Evolutionary conservation across 352 stramenopile species (phyloP).

Genomic region (Achlya hypogyna): DNA sequence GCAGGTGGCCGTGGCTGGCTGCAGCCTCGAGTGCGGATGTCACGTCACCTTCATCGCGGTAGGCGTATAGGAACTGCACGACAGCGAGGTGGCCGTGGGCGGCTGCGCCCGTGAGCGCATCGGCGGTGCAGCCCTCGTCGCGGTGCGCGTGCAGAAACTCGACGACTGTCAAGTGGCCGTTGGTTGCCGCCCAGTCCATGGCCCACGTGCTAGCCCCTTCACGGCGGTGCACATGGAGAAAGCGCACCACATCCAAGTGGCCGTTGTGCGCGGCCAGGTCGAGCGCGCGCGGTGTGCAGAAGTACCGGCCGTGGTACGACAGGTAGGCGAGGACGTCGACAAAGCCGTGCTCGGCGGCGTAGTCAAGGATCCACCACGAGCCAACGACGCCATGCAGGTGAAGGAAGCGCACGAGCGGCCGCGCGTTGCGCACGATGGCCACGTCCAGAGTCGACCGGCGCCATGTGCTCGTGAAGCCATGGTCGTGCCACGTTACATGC

Average conservation of each 20-base stretch:
- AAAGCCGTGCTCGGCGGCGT: slow-evolving; percentile 16
- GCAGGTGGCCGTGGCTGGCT: not conserved
- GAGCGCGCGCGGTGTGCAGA: not conserved
- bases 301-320: not conserved
- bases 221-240: not conserved
- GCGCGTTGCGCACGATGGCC: not conserved
- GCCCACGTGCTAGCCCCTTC: not conserved
- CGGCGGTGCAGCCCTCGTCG: not conserved
- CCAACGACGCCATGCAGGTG: not conserved
- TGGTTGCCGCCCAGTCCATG: slow-evolving; percentile 19
- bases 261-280: not conserved
- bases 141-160: slow-evolving; percentile 15
- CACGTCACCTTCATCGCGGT: not conserved
- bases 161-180: slow-evolving; percentile 12
- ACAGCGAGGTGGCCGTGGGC: not conserved
- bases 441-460: not conserved
- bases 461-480: not conserved
- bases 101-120: not conserved
- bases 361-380: slow-evolving; percentile 15
- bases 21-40: not conserved
- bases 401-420: not conserved
- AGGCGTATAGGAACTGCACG: not conserved
- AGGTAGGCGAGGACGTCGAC: slow-evolving; percentile 20
- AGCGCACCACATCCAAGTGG: not conserved
- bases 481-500: not conserved